These are phyloP conservation scores for Salix caprea DNA, from an alignment of 345 rosid genomes.

Conservation along the genomic window DNA sequence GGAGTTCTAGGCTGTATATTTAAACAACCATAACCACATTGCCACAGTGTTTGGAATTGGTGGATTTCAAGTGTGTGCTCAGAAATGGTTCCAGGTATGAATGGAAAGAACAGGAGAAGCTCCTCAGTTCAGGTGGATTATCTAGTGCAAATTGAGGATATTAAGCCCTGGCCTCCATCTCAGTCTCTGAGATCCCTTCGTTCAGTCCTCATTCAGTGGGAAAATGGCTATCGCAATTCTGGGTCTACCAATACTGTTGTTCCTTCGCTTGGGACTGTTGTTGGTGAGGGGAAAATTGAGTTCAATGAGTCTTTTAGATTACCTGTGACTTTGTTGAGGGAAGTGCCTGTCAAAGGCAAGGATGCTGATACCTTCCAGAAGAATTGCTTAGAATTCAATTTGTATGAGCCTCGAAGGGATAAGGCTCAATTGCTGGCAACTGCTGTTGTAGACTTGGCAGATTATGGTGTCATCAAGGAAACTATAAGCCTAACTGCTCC, in stretches of 20 bases:
- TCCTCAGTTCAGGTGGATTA: conserved; percentile 52
- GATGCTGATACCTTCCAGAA: conserved; percentile 50
- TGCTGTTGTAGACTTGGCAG: conserved; percentile 70
- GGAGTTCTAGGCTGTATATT: not conserved
- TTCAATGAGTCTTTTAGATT: conserved; percentile 76
- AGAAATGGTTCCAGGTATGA: conserved; percentile 66
- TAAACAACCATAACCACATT: conserved; percentile 1
- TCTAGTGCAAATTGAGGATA: conserved; percentile 63
- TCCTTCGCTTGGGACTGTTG: conserved; percentile 68
- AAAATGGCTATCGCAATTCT: conserved; percentile 63
- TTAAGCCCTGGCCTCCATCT: conserved; percentile 98
- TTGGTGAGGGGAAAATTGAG: conserved; percentile 81
- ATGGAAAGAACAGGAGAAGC: conserved; percentile 54
- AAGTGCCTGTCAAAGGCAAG: conserved; percentile 50
- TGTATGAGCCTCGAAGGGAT: conserved; percentile 88
- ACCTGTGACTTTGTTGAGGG: conserved; percentile 59
- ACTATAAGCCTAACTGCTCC: conserved; percentile 47
- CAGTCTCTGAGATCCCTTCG: conserved; percentile 81
- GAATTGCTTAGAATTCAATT: conserved; percentile 64
- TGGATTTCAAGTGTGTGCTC: conserved; percentile 13
- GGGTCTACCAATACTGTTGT: conserved; percentile 64
- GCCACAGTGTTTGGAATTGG: not conserved
- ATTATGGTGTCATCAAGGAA: conserved; percentile 59
- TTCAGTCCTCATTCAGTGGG: conserved; percentile 86
- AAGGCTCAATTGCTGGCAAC: conserved; percentile 76